Base-by-base conservation (phyloP, 2,329 filamentous ascomycete species). In the Lachnellula arida region DNA sequence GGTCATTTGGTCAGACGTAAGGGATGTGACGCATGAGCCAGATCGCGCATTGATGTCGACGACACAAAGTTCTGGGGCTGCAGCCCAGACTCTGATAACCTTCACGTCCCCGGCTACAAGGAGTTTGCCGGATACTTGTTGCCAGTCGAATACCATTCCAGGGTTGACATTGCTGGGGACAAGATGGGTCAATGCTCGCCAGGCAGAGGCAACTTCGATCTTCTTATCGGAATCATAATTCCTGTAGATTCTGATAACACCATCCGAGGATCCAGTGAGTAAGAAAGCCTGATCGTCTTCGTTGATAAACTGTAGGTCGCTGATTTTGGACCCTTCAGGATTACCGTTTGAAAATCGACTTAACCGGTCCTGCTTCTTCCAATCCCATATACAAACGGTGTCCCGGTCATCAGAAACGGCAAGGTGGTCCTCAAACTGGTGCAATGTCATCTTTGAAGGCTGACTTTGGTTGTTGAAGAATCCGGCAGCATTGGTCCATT, bases 141-240 rank as follows among this genome's bases (percentile, higher is more conserved):
- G 93, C 94, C 94, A 99, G 71, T 99, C 93, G 70, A 97, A 95
- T 25, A 97, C 93, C 74, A 99, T 87, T 22, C 94, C 94, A 1
- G 92, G 92, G 71, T 96, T 96, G 67, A 92, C 88, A 67, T 93
- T 96, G 71, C 90, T 96, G 4, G 92, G 91, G 5, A 97, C 88
- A 70, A 97, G 88, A 73, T 99, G 91, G 12, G 91, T 96, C 57
- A 99, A 75, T 4, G 94, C 94, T 47, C 94, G 85, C 84, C 95
- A 97, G 17, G 91, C 84, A 0, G 93, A 91, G 3, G 95, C 91
- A 32, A 99, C 81, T 73, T 96, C 89, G 28, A 94, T 86, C 51
- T 85, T 80, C 60, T 81, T 80, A 47, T 86, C 80, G 22, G 83
- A 85, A 65, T 97, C 91, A 70, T 99, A 99, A 69, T 94, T 88